Conservation (phyloP, 805 yeast genomes). For the Saccharomyces mikatae region DNA sequence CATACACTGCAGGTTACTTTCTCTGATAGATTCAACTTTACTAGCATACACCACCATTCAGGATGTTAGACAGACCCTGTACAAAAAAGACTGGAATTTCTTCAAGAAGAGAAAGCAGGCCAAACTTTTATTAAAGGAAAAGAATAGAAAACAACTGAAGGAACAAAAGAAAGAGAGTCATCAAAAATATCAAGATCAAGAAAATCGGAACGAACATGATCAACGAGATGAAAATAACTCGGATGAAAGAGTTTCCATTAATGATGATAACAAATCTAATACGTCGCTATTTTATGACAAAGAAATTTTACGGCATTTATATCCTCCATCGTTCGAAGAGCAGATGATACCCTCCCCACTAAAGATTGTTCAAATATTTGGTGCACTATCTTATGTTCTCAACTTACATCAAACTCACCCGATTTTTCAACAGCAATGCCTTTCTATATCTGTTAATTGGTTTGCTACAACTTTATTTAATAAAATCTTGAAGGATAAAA, state of each 20-base stretch:
- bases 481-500: conserved; percentile 52
- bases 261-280: conserved; percentile 13
- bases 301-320: conserved; percentile 64
- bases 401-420: conserved; percentile 77
- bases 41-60: conserved; percentile 76
- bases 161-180: conserved; percentile 23
- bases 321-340: conserved; percentile 76
- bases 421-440: conserved; percentile 65
- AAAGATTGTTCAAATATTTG: conserved; percentile 73
- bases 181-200: conserved; percentile 10
- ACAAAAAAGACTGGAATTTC: conserved; percentile 64
- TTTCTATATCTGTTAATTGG: conserved; percentile 73
- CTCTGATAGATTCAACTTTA: conserved; percentile 55
- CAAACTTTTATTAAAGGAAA: conserved; percentile 9
- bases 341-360: conserved; percentile 87
- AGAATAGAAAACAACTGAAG: conserved; percentile 7
- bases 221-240: not conserved
- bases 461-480: conserved; percentile 67
- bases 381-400: conserved; percentile 79
- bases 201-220: conserved; percentile 1
- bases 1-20: conserved; percentile 50
- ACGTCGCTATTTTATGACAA: conserved; percentile 44
- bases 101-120: conserved; percentile 38
- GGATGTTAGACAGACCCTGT: conserved; percentile 66
- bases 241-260: not conserved